phyloP scores from a whole-genome alignment of 441 rosid genomes.

The Erysimum pusillum region DNA sequence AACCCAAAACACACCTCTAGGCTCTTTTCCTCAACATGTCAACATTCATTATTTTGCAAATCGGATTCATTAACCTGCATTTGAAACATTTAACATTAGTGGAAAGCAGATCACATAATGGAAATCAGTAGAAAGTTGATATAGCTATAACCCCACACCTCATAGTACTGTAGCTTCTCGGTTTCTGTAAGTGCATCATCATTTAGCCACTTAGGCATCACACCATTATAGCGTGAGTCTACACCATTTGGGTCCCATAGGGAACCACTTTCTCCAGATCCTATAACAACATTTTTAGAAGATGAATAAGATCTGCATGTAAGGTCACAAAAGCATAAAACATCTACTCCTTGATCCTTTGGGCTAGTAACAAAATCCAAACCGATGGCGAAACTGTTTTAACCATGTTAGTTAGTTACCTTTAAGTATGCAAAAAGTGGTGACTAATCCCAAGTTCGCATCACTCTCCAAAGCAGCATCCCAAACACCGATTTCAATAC shows the following conservation, averaged over 20 bases:
- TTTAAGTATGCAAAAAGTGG: not conserved
- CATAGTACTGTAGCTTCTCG: not conserved
- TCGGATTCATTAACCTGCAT: not conserved
- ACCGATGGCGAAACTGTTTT: no score
- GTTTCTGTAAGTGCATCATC: not conserved
- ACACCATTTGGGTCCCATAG: not conserved
- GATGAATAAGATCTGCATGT: not conserved
- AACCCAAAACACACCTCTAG: no score
- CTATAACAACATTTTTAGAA: not conserved
- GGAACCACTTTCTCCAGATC: not conserved
- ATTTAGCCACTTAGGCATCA: slow-evolving; percentile 5
- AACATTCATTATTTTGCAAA: slow-evolving; percentile 1
- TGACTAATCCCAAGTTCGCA: not conserved
- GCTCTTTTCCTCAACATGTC: no score
- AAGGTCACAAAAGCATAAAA: not conserved
- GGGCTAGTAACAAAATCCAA: no score
- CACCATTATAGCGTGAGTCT: not conserved
- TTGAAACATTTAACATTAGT: not conserved
- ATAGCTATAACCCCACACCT: not conserved
- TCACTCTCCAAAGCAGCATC: not conserved
- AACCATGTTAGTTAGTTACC: not conserved
- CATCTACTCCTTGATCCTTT: not conserved
- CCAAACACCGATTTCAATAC: not conserved
- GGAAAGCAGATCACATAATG: not conserved
- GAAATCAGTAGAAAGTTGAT: no score